phyloP scores from a whole-genome alignment of 352 stramenopile genomes.

The Hyaloperonospora brassicae region DNA sequence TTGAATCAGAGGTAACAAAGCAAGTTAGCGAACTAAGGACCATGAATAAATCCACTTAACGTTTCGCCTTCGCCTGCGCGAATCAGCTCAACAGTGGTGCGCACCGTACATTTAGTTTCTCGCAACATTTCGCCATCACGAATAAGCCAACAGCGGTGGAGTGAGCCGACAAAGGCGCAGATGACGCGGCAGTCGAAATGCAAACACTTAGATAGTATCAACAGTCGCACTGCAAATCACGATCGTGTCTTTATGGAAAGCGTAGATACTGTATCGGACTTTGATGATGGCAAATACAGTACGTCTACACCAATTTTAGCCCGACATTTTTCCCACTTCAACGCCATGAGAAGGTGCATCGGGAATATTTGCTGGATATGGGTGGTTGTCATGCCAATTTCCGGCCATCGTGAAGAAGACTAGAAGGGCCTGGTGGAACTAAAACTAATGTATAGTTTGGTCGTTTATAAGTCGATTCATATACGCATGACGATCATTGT shows the following conservation, averaged over 20 bases:
- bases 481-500: no score
- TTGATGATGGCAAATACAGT: slow-evolving; percentile 23
- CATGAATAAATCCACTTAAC: no score
- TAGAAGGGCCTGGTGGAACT: no score
- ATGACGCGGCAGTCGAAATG: slow-evolving; percentile 27
- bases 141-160: background rate
- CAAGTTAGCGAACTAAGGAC: no score
- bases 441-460: no score
- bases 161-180: slow-evolving; percentile 11
- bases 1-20: no score
- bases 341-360: slow-evolving; percentile 23
- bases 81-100: no score
- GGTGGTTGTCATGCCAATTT: no score
- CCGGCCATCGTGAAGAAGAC: no score
- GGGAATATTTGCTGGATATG: slow-evolving; percentile 16
- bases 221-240: slow-evolving; percentile 12
- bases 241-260: slow-evolving; percentile 16
- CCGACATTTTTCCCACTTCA: slow-evolving; percentile 13
- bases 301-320: slow-evolving; percentile 7
- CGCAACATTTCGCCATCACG: slow-evolving; percentile 32
- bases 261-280: slow-evolving; percentile 9
- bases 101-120: no score
- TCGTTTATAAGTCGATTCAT: no score
- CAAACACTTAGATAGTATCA: slow-evolving; percentile 34
- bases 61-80: no score